Base-by-base conservation (phyloP, 2,329 filamentous ascomycete species). In the Chaetomium olivaceum region DNA sequence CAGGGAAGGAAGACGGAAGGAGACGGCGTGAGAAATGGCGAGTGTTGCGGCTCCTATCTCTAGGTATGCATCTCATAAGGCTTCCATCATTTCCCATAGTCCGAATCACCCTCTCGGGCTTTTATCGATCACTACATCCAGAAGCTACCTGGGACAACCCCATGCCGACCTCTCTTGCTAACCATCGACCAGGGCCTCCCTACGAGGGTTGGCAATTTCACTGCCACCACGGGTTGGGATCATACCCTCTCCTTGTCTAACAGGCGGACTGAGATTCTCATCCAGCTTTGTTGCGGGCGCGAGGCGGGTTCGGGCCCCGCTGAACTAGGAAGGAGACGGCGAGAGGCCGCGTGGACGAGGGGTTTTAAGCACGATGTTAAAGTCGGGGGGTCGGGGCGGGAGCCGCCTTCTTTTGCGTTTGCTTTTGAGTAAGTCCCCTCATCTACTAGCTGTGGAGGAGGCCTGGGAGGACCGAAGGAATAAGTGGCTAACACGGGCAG, bases 391-490 rank as follows among this genome's bases (percentile, higher is more conserved):
- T 50, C 64, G 50, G n/a, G 62, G 61, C 52, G 65, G 16, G 51
- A 67, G 33, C 68, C 74, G 6, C 74, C 76, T 5, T 65, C 73
- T 0, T 80, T 80, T 69, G 79, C 77, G 0, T 81, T 81, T 71
- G 78, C 77, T 1, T 77, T 77, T 69, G 79, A 80, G 77, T 79
- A 69, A 70, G 77, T 74, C 3, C 50, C 27, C 21, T 48, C 43
- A 14, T 27, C 23, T 48, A 16, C 31, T 11, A n/a, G n/a, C 23
- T 29, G 50, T 59, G 6, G 8, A 2, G 14, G 16, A 4, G 5
- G 16, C 58, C 11, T 33, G 21, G 16, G 16, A 33, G 5, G 14
- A 12, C 12, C 16, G 21, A 25, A 14, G 33, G 48, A 27, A 12
- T 19, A 8, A 14, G 12, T 19, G 48, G 23, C 27, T 54, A 43